phyloP scores from a whole-genome alignment of 495 filamentous ascomycete species.

The Podospora sp. region DNA sequence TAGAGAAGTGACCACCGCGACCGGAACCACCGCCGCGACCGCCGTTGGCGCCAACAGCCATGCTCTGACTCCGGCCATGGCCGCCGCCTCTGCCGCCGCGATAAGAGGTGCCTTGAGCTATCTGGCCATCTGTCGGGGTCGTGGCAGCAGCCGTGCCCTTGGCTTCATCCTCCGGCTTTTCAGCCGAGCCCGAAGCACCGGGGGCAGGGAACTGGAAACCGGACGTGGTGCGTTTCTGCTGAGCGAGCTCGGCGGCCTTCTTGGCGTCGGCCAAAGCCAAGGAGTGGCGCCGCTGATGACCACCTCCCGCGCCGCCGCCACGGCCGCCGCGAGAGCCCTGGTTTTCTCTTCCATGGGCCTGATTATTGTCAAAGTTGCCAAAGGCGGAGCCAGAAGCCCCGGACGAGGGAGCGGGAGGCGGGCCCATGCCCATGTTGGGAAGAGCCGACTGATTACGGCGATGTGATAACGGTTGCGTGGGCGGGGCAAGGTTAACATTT shows the following conservation, averaged over 20 bases:
- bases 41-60: conserved; percentile 59
- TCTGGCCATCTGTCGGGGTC: conserved; percentile 48
- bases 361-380: conserved; percentile 71
- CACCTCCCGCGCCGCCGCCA: conserved; percentile 67
- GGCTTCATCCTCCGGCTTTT: conserved; percentile 59
- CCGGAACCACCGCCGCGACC: conserved; percentile 51
- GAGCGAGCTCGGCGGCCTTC: conserved; percentile 94
- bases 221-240: conserved; percentile 92
- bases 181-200: conserved; percentile 56
- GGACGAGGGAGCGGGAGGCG: conserved; percentile 95
- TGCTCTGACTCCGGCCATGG: conserved; percentile 65
- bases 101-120: conserved; percentile 51
- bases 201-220: conserved; percentile 94
- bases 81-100: conserved; percentile 53
- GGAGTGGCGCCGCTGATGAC: conserved; percentile 93
- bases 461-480: conserved; percentile 80
- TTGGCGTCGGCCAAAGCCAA: conserved; percentile 94
- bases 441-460: conserved; percentile 97
- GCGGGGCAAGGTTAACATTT: conserved; percentile 70
- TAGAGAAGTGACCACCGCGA: conserved; percentile 37
- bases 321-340: conserved; percentile 72
- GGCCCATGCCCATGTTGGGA: conserved; percentile 89
- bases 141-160: conserved; percentile 44
- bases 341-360: conserved; percentile 70
- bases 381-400: conserved; percentile 83